Base-by-base conservation (phyloP, 805 yeast species). In the Monosporozyma unispora region DNA sequence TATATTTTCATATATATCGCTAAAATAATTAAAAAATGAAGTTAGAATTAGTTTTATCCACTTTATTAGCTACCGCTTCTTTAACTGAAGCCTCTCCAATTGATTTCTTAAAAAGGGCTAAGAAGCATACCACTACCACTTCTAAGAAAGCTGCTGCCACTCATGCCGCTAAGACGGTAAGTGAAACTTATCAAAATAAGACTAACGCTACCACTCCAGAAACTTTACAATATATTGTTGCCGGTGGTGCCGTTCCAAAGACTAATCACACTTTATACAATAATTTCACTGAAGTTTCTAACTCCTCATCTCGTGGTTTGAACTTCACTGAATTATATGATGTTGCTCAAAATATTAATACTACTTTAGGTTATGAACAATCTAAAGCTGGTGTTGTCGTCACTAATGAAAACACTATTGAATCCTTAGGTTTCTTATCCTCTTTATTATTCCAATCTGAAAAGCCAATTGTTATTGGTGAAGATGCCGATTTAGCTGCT, bases 351-450 rank as follows among this genome's bases (percentile, higher is more conserved):
- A 41, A 50, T 14, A 48, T 58, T 29, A 52, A 54, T 47, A 27
- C 38, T 10, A 52, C 62, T 22, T n/a, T 56, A 7, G 38, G 31
- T 6, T 35, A 48, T 8, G 51, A 49, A 12, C 28, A 42, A 5
- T 50, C 54, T 38, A 53, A 51, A 11, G 64, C 57, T 48, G 55
- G 56, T 18, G 61, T 61, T 21, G 49, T 62, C 22, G 48, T 59
- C 11, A 53, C 58, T n/a, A 50, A 52, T 28, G 51, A 46, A 28
- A 50, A 50, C n/a, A 53, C 62, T 16, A 43, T 62, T 23, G 65
- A 58, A 51, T 50, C 58, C 25, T 50, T 62, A 41, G 64, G 63
- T 45, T 62, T 62, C 59, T 62, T 59, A 46, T 49, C 57, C 41
- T 53, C 61, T 29, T 53, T 58, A 16, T 47, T 61, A 14, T 49